Base-by-base conservation (phyloP, 176 grass and related monocot genomes). In the Triticum timopheevii region DNA sequence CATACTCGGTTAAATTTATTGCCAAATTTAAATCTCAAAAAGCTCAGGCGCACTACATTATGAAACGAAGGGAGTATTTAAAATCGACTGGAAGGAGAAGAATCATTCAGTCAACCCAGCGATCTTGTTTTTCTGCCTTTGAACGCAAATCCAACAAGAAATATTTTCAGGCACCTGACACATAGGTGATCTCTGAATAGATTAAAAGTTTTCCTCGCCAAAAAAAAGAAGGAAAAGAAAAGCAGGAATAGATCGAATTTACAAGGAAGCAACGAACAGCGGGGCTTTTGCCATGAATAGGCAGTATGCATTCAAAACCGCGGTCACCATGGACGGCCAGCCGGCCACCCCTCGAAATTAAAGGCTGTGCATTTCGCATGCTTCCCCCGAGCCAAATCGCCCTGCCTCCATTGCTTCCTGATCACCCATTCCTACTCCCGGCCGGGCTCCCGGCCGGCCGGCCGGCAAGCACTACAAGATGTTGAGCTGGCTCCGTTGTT, bases 401-500 rank as follows among this genome's bases (percentile, higher is more conserved):
- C 73, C 73, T 47, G 28, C 45, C 73, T 33, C 45, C 45, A 20
- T 54, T 76, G 44, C 73, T 76, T 76, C 73, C 44, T 76, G 45
- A 76, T 47, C 73, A 52, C 45, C 45, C 45, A 54, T 54, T 54
- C 25, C 23, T 54, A 31, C 73, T 76, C 73, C 73, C 73, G 73
- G 73, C 73, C 73, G 73, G 73, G 72, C 42, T 17, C 72, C 72
- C 73, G 73, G 73, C 73, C 45, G 73, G 73, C 50, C 50, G 50
- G 50, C 50, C 50, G 50, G 50, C 50, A 54, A 54, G 50, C 17
- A 54, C 16, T 54, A 76, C 45, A 76, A 76, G 73, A 76, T 76
- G 73, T 54, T 76, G 73, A 54, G 73, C 25, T 76, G 73, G 73
- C 73, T 76, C 45, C 73, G 73, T 30, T 76, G 73, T 27, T 76